These are phyloP conservation scores for Leccinum sublutescens DNA, from an alignment of 768 basidiomycete species.

Conservation along the genomic window DNA sequence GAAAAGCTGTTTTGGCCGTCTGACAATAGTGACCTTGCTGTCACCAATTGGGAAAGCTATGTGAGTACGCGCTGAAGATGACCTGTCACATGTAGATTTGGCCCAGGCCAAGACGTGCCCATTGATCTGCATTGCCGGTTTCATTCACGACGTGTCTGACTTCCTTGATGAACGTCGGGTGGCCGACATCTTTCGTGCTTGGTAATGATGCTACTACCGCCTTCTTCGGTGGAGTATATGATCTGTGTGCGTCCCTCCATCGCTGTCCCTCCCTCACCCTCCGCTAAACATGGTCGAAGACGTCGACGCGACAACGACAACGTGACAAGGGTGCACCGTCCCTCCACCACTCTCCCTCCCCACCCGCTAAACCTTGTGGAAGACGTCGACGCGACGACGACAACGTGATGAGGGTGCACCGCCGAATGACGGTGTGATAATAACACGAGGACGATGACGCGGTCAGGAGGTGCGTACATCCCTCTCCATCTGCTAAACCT, in stretches of 20 bases:
- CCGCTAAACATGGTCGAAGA: no score
- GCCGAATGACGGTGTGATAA: no score
- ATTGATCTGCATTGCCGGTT: slow-evolving; percentile 83
- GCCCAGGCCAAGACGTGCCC: slow-evolving; percentile 78
- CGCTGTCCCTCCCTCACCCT: no score
- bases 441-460: no score
- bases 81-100: slow-evolving; percentile 50
- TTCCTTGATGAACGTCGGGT: slow-evolving; percentile 94
- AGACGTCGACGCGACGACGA: no score
- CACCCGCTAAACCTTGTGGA: no score
- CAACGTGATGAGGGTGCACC: no score
- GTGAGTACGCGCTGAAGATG: slow-evolving; percentile 40
- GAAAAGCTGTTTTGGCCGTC: slow-evolving; percentile 79
- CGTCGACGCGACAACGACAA: no score
- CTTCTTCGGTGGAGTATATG: slow-evolving; percentile 91
- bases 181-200: slow-evolving; percentile 79
- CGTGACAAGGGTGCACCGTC: no score
- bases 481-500: no score
- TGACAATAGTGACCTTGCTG: slow-evolving; percentile 69
- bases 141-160: slow-evolving; percentile 84
- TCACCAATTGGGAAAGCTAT: slow-evolving; percentile 83
- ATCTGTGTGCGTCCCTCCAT: slow-evolving; percentile 33
- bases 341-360: no score
- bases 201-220: slow-evolving; percentile 92
- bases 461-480: no score